Base-by-base conservation (phyloP, 345 rosid genomes). In the Cardamine resedifolia region DNA sequence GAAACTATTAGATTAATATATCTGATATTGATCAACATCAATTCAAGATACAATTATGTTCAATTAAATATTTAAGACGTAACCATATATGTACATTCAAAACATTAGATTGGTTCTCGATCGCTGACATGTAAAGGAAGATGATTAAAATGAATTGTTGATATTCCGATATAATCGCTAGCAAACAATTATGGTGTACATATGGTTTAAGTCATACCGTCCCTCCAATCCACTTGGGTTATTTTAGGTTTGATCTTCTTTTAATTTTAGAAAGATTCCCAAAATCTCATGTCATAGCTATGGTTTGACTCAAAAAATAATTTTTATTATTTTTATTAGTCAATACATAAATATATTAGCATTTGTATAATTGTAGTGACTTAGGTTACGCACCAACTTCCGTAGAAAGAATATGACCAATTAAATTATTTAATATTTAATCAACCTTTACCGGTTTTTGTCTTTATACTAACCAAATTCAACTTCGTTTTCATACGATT, bases 361-460 rank as follows among this genome's bases (percentile, higher is more conserved):
- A 52, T 52, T 52, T 62, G 45, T 62, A 28, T 34, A 20, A 21
- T 28, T 6, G 14, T 62, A 31, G 76, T 72, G 76, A 52, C n/a
- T 63, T 72, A 72, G 76, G 76, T 72, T 30, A 51, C 3, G 23
- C 67, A 51, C 24, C 62, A 51, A 62, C 69, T 51, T 52, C 39
- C 4, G 1, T 48, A 62, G 1, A 41, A 20, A 24, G 18, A 71
- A 5, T 15, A 28, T 8, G 44, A 51, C 47, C 55, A 41, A 62
- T 8, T 15, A 26, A 3, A n/a, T 50, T 14, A 11, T 48, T 36
- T n/a, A n/a, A n/a, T n/a, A 21, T 15, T 10, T 36, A 51, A 71
- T 7, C 68, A 62, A 51, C 33, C 10, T 9, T 14, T 38, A 39
- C 14, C 61, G 51, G 52, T 18, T 71, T 67, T 38, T 58, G 14